These are phyloP conservation scores for Papiliotrema nemorosa DNA, from an alignment of 1,284 basidiomycete genomes.

Conservation along the genomic window DNA sequence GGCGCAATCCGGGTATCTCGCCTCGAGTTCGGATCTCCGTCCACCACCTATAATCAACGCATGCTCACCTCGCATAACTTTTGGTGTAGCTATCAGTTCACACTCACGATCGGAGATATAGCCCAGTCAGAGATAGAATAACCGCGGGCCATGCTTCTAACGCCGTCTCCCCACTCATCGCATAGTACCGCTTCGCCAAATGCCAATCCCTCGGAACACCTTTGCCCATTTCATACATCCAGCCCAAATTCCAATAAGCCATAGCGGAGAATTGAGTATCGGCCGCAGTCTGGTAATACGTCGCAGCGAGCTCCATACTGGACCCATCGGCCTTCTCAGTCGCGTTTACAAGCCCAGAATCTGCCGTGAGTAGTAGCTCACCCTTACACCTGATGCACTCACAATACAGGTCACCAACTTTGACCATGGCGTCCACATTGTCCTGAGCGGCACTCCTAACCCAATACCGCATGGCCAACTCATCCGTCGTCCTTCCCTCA, in stretches of 20 bases:
- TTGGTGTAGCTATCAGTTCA: neutral
- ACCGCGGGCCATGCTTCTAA: constrained; percentile 83
- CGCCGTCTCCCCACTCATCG: constrained; percentile 80
- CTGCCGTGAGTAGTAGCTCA: neutral
- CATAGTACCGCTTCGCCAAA: constrained; percentile 94
- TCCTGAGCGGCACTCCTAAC: constrained; percentile 87
- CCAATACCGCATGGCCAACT: constrained; percentile 84
- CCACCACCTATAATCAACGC: constrained; percentile 38
- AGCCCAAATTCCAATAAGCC: constrained; percentile 97
- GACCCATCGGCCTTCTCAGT: constrained; percentile 47
- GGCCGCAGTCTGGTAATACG: constrained; percentile 85
- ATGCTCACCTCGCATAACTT: neutral
- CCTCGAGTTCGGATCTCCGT: constrained; percentile 38
- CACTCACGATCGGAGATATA: constrained; percentile 63
- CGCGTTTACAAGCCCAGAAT: constrained; percentile 6
- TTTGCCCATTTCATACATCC: constrained; percentile 97
- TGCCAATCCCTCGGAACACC: constrained; percentile 94
- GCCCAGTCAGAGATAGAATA: constrained; percentile 70
- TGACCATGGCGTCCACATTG: constrained; percentile 92
- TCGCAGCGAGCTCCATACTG: constrained; percentile 64
- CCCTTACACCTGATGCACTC: constrained; percentile 11
- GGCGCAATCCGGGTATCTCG: constrained; percentile 33
- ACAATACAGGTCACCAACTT: constrained; percentile 95
- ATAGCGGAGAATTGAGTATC: constrained; percentile 86
- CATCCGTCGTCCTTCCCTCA: constrained; percentile 2